These are phyloP conservation scores for Verticillium nubilum DNA, from an alignment of 2,329 filamentous ascomycete species.

Conservation along the genomic window DNA sequence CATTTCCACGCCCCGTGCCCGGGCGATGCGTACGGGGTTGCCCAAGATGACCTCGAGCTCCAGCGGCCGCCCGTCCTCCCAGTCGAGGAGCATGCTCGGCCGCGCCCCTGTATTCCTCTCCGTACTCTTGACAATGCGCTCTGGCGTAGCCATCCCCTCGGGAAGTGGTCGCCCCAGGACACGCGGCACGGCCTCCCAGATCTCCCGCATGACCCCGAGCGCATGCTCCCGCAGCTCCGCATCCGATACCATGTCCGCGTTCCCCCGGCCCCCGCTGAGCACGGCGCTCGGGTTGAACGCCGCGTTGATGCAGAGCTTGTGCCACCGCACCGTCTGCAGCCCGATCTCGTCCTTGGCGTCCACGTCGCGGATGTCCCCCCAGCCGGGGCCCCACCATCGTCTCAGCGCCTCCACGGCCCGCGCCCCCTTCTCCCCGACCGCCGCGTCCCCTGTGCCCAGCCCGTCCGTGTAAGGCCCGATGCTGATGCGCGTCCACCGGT, in stretches of 20 bases:
- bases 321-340: constrained; percentile 67
- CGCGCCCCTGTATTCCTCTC: constrained; percentile 59
- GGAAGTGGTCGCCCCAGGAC: constrained; percentile 59
- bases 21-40: constrained; percentile 62
- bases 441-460: constrained; percentile 26
- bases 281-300: constrained; percentile 70
- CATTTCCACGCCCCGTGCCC: constrained; percentile 58
- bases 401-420: constrained; percentile 44
- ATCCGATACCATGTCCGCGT: constrained; percentile 61
- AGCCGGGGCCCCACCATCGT: constrained; percentile 41
- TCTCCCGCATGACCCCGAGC: constrained; percentile 63
- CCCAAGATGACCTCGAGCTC: constrained; percentile 70
- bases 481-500: constrained; percentile 68
- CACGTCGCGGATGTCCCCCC: constrained; percentile 61
- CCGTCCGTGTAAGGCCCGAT: constrained; percentile 59
- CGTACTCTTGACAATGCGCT: constrained; percentile 58
- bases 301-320: constrained; percentile 72
- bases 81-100: constrained; percentile 65
- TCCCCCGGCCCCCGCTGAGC: constrained; percentile 57
- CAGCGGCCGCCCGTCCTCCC: constrained; percentile 59
- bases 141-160: constrained; percentile 52
- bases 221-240: constrained; percentile 57
- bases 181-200: constrained; percentile 56
- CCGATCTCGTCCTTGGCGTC: constrained; percentile 59
- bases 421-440: constrained; percentile 27